Evolutionary conservation across 306 rosid species (phyloP), one percentile per base, ranked within the genome.

Genomic region (Chamaecrista fasciculata): DNA sequence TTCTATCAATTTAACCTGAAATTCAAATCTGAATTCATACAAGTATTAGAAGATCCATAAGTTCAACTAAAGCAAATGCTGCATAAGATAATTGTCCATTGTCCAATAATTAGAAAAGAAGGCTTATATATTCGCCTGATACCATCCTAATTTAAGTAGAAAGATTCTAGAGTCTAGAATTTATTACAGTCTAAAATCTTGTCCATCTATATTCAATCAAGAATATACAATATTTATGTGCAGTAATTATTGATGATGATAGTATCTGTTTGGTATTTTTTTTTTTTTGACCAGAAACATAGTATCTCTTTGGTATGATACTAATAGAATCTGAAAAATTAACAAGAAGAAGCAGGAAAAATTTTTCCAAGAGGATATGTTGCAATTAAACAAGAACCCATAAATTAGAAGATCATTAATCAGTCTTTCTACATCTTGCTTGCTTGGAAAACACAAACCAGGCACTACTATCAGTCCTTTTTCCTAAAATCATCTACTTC

Each of bases 21-120:
- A 91, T 68, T 89, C 93, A 77, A 86, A 92, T 82, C 95, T 84
- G 40, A n/a, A n/a, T n/a, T n/a, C n/a, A 84, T 82, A 84, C 79
- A 89, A 87, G 71, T 89, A 92, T 95, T 95, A 87, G 64, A 6
- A 46, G 29, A 73, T 44, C 60, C 62, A 80, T 14, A 9, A 3
- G 47, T 42, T 42, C 47, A 42, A 5, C 18, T 11, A 79, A 2
- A 62, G 48, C 46, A 61, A 15, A 66, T 59, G 49, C 63, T 50
- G 59, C 23, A 28, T 61, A 37, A 11, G n/a, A 46, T 10, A 28
- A 8, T 15, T 39, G 16, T 57, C 9, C 64, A 8, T 15, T 39
- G 16, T 57, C 9, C 64, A 25, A 70, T 12, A 50, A 69, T 51
- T 15, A 10, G n/a, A 33, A 8, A 33, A 33, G 4, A 4, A 20